These are phyloP conservation scores for Aspergillus fructus DNA, from an alignment of 2,329 filamentous ascomycete genomes.

Conservation along the genomic window DNA sequence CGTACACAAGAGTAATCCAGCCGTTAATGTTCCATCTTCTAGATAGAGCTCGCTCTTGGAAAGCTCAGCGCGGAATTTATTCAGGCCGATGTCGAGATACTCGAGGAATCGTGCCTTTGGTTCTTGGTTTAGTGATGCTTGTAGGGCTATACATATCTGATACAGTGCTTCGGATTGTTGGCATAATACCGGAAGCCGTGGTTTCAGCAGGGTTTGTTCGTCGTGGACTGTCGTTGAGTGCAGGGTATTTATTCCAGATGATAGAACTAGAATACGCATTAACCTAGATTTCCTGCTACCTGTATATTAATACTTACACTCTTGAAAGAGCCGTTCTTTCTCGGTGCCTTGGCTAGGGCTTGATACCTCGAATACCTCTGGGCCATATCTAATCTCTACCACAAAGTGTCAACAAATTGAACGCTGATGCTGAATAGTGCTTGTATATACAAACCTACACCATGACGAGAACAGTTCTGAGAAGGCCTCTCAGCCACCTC, in stretches of 20 bases:
- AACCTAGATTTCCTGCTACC: too few relatives aligned
- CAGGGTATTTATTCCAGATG: constrained; percentile 25
- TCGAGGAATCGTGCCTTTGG: constrained; percentile 22
- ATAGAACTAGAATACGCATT: background rate
- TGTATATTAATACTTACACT: too few relatives aligned
- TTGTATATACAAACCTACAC: too few relatives aligned
- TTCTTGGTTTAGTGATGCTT: constrained; percentile 15
- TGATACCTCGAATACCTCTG: too few relatives aligned
- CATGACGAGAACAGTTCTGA: too few relatives aligned
- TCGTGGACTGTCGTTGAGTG: constrained; percentile 27
- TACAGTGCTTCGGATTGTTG: constrained; percentile 29
- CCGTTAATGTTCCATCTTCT: constrained; percentile 28
- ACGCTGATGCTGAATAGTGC: too few relatives aligned
- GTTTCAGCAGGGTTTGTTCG: constrained; percentile 15
- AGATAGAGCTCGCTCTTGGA: constrained; percentile 19
- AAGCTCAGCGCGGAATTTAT: constrained; percentile 29
- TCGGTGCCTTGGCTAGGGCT: too few relatives aligned
- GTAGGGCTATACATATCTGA: constrained; percentile 29
- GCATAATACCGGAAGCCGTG: constrained; percentile 22
- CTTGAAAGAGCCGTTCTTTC: too few relatives aligned
- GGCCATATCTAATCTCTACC: too few relatives aligned
- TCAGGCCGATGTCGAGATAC: constrained; percentile 28
- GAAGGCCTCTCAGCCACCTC: too few relatives aligned
- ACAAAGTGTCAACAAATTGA: too few relatives aligned
- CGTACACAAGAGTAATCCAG: constrained; percentile 31